Conservation (phyloP, 805 yeast genomes). For the Suhomyces vadensis region DNA sequence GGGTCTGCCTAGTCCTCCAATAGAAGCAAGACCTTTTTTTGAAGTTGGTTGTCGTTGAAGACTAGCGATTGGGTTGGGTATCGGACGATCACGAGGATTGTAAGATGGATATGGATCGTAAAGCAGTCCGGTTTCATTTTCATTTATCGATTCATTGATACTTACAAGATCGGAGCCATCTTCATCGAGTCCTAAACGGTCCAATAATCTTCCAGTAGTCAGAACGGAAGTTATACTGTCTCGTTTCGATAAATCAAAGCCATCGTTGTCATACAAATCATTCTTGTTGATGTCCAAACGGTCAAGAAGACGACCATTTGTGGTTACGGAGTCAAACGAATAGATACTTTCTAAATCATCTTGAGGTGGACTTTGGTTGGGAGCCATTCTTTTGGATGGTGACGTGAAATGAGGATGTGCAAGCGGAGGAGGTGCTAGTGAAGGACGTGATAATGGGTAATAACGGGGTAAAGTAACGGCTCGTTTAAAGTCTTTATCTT, state of each 20-base stretch:
- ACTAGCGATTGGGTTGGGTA: constrained; percentile 1
- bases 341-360: constrained; percentile 40
- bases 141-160: not conserved
- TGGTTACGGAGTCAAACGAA: constrained; percentile 45
- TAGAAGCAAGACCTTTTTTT: constrained; percentile 5
- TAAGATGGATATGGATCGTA: not conserved
- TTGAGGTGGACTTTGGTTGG: not conserved
- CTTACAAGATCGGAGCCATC: constrained; percentile 2
- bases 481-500: not conserved
- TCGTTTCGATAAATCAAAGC: constrained; percentile 14
- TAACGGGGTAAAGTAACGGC: not conserved
- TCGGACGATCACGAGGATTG: not conserved
- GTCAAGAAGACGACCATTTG: constrained; percentile 44
- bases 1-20: not conserved
- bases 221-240: constrained; percentile 26
- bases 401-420: not conserved
- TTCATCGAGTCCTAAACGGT: constrained; percentile 29
- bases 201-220: constrained; percentile 33
- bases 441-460: not conserved
- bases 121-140: not conserved
- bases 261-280: constrained; percentile 20
- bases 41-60: constrained; percentile 1
- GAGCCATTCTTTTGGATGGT: not conserved
- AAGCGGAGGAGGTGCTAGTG: constrained; percentile 2
- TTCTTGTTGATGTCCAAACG: constrained; percentile 33